Conservation (phyloP, 2,329 filamentous ascomycete genomes). For the Blumeria hordei region DNA sequence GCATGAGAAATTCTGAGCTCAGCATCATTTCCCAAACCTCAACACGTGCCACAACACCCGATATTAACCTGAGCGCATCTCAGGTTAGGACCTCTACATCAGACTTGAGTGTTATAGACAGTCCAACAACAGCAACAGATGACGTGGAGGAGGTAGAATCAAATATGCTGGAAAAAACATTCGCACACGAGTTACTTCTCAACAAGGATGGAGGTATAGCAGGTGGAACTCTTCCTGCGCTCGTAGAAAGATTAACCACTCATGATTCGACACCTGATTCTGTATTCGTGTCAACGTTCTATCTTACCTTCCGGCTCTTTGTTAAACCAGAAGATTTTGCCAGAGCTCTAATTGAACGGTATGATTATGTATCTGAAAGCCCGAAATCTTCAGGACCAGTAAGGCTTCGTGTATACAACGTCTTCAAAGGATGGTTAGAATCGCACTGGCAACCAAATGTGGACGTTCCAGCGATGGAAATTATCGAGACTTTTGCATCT, state of each 20-base stretch:
- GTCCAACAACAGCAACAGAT: constrained; percentile 40
- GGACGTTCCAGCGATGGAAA: constrained; percentile 49
- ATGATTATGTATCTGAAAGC: constrained; percentile 70
- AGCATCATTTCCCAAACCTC: constrained; percentile 63
- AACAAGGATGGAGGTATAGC: constrained; percentile 92
- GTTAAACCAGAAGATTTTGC: constrained; percentile 60
- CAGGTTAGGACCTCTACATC: constrained; percentile 34
- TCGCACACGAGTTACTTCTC: constrained; percentile 69
- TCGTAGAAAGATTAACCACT: constrained; percentile 84
- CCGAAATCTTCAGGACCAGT: constrained; percentile 56
- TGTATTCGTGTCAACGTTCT: constrained; percentile 83
- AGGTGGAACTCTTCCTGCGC: constrained; percentile 67
- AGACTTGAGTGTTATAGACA: constrained; percentile 42
- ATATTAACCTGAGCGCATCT: constrained; percentile 19
- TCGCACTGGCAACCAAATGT: constrained; percentile 76
- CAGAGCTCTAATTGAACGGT: constrained; percentile 65
- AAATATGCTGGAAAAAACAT: constrained; percentile 75
- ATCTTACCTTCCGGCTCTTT: constrained; percentile 86
- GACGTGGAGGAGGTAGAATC: constrained; percentile 60
- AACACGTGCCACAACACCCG: constrained; percentile 71
- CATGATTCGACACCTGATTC: constrained; percentile 83
- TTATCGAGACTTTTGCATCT: constrained; percentile 62
- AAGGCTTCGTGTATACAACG: constrained; percentile 77
- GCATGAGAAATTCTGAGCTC: constrained; percentile 49
- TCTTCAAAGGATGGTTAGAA: constrained; percentile 93